A percentile compares a stretch with the other conserved stretches of the same genome.
phyloP scores from a whole-genome alignment of 352 stramenopile genomes.

The Salisapilia sapeloensis region DNA sequence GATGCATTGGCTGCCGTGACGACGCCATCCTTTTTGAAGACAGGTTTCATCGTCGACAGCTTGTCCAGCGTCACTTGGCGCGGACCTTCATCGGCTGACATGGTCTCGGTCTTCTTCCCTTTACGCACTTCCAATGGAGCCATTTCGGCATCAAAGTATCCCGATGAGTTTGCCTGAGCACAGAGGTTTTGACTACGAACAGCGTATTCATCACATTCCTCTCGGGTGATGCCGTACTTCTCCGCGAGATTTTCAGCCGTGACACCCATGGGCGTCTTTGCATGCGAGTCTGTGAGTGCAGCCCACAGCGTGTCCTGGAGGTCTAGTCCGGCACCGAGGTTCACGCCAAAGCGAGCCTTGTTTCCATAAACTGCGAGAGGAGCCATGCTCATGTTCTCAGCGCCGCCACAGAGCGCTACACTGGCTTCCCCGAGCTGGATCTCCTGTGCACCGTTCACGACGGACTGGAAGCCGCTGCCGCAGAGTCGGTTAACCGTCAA shows the following conservation, averaged over 20 bases:
- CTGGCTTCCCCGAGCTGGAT: conserved; percentile 83
- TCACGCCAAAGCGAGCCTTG: conserved; percentile 85
- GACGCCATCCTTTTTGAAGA: conserved; percentile 96
- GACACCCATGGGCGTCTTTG: conserved; percentile 93
- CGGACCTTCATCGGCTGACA: conserved; percentile 62
- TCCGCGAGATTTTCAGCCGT: conserved; percentile 97
- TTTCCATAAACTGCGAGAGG: conserved; percentile 87
- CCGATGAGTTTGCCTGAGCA: conserved; percentile 78
- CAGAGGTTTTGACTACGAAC: conserved; percentile 89
- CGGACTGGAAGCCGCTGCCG: conserved; percentile 93
- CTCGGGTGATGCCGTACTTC: conserved; percentile 86
- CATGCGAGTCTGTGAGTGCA: conserved; percentile 91
- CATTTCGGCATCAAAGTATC: conserved; percentile 92
- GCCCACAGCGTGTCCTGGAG: conserved; percentile 94
- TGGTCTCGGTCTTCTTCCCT: conserved; percentile 76
- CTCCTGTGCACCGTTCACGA: conserved; percentile 84
- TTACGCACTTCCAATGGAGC: conserved; percentile 84
- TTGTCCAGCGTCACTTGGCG: conserved; percentile 65
- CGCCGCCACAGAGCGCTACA: conserved; percentile 82
- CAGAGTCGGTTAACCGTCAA: conserved; percentile 97
- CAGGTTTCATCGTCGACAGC: conserved; percentile 85
- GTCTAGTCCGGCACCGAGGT: conserved; percentile 84
- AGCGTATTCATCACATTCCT: conserved; percentile 92
- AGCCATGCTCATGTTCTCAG: conserved; percentile 94
- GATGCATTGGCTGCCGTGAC: conserved; percentile 94